A percentile compares a stretch with the other conserved stretches of the same genome.
phyloP scores from a whole-genome alignment of 805 yeast species.

The Clavispora vitiphila region DNA sequence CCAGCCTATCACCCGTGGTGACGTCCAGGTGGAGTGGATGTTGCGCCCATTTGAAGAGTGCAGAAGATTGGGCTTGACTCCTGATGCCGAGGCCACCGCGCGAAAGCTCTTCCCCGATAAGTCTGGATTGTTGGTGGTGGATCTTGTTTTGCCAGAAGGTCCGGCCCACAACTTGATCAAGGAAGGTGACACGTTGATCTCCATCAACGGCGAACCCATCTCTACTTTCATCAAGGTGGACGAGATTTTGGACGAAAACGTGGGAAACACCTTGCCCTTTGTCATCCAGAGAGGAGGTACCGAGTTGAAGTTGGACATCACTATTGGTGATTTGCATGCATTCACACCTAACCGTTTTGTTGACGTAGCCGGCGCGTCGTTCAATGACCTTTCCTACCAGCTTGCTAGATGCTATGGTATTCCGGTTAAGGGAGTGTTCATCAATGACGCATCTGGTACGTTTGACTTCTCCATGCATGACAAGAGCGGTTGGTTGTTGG shows the following conservation, averaged over 20 bases:
- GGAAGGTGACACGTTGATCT: slow-evolving; percentile 82
- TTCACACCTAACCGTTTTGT: slow-evolving; percentile 81
- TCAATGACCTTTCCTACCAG: slow-evolving; percentile 83
- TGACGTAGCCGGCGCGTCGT: slow-evolving; percentile 80
- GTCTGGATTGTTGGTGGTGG: slow-evolving; percentile 81
- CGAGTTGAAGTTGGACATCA: slow-evolving; percentile 44
- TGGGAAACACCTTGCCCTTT: slow-evolving; percentile 54
- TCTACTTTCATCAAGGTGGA: slow-evolving; percentile 77
- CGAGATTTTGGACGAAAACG: slow-evolving; percentile 67
- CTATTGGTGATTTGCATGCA: slow-evolving; percentile 69
- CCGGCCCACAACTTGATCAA: slow-evolving; percentile 69
- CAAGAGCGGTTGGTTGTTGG: slow-evolving; percentile 74
- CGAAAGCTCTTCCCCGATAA: slow-evolving; percentile 65
- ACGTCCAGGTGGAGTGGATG: slow-evolving; percentile 86
- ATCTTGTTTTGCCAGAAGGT: slow-evolving; percentile 75
- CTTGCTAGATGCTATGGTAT: slow-evolving; percentile 80
- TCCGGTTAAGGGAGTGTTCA: slow-evolving; percentile 80
- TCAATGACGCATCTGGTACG: slow-evolving; percentile 73
- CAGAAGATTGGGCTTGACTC: slow-evolving; percentile 74
- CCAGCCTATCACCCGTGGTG: slow-evolving; percentile 73
- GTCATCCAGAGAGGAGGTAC: slow-evolving; percentile 55
- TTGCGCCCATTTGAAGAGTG: slow-evolving; percentile 88
- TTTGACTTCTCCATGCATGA: slow-evolving; percentile 59
- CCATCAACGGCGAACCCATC: slow-evolving; percentile 61
- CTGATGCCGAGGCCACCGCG: slow-evolving; percentile 66